Conservation (phyloP, 2,329 filamentous ascomycete genomes). For the Colletotrichum tabaci region DNA sequence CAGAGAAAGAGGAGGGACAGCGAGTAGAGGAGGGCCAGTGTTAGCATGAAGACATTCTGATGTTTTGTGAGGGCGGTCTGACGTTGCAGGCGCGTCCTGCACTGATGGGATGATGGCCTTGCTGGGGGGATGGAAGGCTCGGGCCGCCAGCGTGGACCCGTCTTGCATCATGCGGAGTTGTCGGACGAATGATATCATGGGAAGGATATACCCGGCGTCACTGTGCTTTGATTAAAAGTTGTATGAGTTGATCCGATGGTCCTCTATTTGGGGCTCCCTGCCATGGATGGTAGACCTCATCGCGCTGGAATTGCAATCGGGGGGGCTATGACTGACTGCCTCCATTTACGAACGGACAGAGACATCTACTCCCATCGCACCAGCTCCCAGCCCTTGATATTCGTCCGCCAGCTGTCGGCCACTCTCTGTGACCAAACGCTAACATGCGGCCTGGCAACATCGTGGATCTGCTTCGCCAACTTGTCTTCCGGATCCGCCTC, state of each 20-base stretch:
- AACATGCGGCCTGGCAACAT: conserved; percentile 22
- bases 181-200: conserved; percentile 1
- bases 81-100: too few species aligned
- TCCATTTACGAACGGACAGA: not conserved
- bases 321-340: not conserved
- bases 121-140: not conserved
- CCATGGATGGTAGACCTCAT: not conserved
- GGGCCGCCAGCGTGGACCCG: not conserved
- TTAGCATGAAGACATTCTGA: too few species aligned
- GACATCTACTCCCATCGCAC: conserved; percentile 46
- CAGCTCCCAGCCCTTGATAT: conserved; percentile 47
- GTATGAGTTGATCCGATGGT: not conserved
- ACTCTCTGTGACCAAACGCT: conserved; percentile 43
- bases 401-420: conserved; percentile 46
- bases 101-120: not conserved
- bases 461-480: conserved; percentile 32
- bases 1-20: conserved; percentile 52
- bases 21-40: not conserved
- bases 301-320: not conserved
- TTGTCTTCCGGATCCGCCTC: conserved; percentile 29
- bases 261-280: conserved; percentile 28
- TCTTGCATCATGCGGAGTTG: conserved; percentile 8
- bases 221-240: not conserved
- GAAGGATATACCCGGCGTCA: conserved; percentile 26
- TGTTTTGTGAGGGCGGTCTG: not conserved